Conservation (phyloP, 1,284 basidiomycete genomes). For the Lignosus rhinocerotis region DNA sequence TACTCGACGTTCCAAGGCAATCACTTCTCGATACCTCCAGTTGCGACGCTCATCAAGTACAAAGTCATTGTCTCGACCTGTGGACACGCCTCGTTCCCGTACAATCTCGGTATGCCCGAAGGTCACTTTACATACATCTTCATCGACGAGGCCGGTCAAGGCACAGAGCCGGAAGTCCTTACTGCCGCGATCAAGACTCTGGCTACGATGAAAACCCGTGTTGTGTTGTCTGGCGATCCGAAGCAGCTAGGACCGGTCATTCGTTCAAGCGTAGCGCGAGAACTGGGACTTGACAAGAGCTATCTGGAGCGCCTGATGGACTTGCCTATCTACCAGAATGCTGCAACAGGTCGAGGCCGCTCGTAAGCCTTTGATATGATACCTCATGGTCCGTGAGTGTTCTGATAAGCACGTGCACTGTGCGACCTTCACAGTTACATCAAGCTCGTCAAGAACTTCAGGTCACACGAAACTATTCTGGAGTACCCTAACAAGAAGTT, state of each 20-base stretch:
- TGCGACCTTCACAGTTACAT: slow-evolving; percentile 38
- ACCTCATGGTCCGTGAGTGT: background rate
- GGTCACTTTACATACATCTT: slow-evolving; percentile 68
- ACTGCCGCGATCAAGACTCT: slow-evolving; percentile 49
- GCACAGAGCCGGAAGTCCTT: slow-evolving; percentile 58
- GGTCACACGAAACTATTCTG: slow-evolving; percentile 57
- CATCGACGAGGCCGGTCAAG: slow-evolving; percentile 67
- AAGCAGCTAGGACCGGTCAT: slow-evolving; percentile 61
- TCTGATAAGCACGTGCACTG: background rate
- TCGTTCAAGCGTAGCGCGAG: slow-evolving; percentile 44
- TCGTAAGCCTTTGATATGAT: slow-evolving; percentile 36
- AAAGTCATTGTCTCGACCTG: slow-evolving; percentile 63
- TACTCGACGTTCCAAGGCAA: slow-evolving; percentile 45
- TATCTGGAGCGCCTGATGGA: slow-evolving; percentile 56
- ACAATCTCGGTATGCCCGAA: slow-evolving; percentile 53
- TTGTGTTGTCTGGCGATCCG: slow-evolving; percentile 58
- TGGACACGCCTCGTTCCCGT: slow-evolving; percentile 55
- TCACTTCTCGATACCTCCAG: slow-evolving; percentile 48
- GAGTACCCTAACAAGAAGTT: slow-evolving; percentile 58
- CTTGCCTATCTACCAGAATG: slow-evolving; percentile 40
- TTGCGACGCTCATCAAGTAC: slow-evolving; percentile 45
- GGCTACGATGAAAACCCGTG: slow-evolving; percentile 40
- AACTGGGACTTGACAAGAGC: slow-evolving; percentile 49
- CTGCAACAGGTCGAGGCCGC: slow-evolving; percentile 26
- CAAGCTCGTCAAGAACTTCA: slow-evolving; percentile 56